phyloP scores from a whole-genome alignment of 2,329 filamentous ascomycete species.

The Fusarium sp. region DNA sequence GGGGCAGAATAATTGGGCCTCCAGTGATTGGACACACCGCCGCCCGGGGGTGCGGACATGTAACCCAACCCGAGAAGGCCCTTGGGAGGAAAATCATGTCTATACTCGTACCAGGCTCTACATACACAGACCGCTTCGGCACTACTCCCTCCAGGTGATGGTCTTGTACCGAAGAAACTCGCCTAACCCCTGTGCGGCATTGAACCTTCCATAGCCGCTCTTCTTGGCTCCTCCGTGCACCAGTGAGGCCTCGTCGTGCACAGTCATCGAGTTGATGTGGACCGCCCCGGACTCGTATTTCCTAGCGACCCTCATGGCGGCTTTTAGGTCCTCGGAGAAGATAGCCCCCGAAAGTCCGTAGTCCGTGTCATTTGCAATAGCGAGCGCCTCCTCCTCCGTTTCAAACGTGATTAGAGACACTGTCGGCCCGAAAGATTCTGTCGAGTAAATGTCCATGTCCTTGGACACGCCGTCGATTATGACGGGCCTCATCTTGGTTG shows the following conservation, averaged over 20 bases:
- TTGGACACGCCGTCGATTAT: conserved; percentile 70
- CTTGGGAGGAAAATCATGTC: background rate
- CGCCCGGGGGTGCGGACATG: background rate
- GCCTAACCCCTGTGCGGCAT: conserved; percentile 17
- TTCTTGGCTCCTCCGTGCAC: conserved; percentile 74
- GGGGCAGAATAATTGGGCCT: background rate
- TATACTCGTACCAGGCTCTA: background rate
- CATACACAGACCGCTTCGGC: background rate
- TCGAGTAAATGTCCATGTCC: conserved; percentile 78
- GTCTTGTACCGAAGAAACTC: conserved; percentile 70
- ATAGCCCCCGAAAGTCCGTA: conserved; percentile 79
- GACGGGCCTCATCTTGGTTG: conserved; percentile 67
- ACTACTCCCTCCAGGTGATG: conserved; percentile 59
- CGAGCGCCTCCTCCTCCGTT: conserved; percentile 75
- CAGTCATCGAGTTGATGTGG: conserved; percentile 73
- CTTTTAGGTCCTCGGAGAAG: conserved; percentile 74
- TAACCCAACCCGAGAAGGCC: background rate
- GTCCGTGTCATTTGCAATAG: conserved; percentile 81
- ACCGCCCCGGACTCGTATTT: conserved; percentile 73
- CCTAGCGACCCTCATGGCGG: conserved; percentile 67
- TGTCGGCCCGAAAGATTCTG: conserved; percentile 80
- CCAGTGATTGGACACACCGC: background rate
- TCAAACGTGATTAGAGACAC: conserved; percentile 74
- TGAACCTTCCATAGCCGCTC: conserved; percentile 72
- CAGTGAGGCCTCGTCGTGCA: conserved; percentile 71